A percentile compares a stretch with the other conserved stretches of the same genome.
Evolutionary conservation across 208 protist genomes (phyloP).

Genomic region (Trypanosoma caninum): DNA sequence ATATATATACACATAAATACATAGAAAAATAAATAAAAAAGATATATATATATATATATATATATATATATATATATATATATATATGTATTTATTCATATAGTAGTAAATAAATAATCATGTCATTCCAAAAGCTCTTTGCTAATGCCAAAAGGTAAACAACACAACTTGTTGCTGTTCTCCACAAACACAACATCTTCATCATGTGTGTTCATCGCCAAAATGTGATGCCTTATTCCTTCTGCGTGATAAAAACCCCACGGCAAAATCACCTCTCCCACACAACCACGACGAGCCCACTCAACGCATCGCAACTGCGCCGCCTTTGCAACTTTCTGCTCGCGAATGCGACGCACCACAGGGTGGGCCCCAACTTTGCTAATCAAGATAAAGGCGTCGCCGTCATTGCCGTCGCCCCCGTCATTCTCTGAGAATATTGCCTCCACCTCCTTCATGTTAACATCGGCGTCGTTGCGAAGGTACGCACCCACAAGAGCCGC

Average conservation of each 20-base stretch:
- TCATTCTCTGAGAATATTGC: constrained; percentile 59
- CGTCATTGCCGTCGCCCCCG: constrained; percentile 21
- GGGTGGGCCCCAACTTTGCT: constrained; percentile 65
- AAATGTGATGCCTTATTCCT: constrained; percentile 74
- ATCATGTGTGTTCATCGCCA: constrained; percentile 45
- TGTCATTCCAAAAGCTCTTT: constrained; percentile 56
- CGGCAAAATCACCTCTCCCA: constrained; percentile 84
- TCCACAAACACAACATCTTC: constrained; percentile 58
- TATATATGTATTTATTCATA: too few relatives aligned
- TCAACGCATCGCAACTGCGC: constrained; percentile 62
- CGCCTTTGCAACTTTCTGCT: constrained; percentile 67
- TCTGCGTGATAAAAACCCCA: constrained; percentile 87
- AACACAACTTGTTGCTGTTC: constrained; percentile 54
- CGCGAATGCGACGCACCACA: constrained; percentile 56
- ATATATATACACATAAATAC: too few relatives aligned
- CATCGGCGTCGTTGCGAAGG: constrained; percentile 78
- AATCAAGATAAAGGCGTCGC: constrained; percentile 33
- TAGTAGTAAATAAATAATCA: neutral
- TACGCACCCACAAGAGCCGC: constrained; percentile 65
- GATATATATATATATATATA: constrained; percentile 1
- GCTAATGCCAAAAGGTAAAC: constrained; percentile 73
- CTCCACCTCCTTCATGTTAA: constrained; percentile 82
- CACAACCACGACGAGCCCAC: constrained; percentile 63
- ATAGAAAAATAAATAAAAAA: neutral
- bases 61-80: neutral